A percentile compares a stretch with the other conserved stretches of the same genome.
Evolutionary conservation across 208 protist species (phyloP).

Genomic region (Leishmania lainsoni): DNA sequence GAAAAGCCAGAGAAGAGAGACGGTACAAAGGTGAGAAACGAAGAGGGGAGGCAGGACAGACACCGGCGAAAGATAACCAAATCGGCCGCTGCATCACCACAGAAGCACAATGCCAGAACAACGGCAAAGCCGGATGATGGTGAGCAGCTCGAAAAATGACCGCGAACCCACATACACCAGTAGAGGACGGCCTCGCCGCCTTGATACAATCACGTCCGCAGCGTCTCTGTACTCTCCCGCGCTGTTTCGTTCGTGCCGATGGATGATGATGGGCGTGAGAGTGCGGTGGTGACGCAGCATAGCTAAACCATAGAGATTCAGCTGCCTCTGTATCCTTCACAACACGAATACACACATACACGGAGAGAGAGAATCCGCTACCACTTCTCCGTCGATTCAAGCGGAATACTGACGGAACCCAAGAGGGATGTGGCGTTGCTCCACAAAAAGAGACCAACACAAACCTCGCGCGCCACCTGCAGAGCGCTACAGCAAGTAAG

Average conservation of each 20-base stretch:
- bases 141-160: too few species aligned
- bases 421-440: not conserved
- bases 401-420: not conserved
- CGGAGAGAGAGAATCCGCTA: not conserved
- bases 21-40: slow-evolving; percentile 1
- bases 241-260: not conserved
- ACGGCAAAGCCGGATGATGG: not conserved
- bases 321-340: not conserved
- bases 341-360: slow-evolving; percentile 7
- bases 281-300: not conserved
- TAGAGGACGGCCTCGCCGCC: not conserved
- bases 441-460: not conserved
- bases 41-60: not conserved
- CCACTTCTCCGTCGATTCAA: not conserved
- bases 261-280: not conserved
- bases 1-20: not conserved
- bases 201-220: not conserved
- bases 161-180: not conserved
- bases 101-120: not conserved
- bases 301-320: not conserved
- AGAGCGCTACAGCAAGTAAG: not conserved
- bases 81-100: not conserved
- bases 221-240: not conserved
- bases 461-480: not conserved
- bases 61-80: not conserved